Evolutionary conservation across 2,329 filamentous ascomycete species (phyloP).

Genomic region (Colletotrichum gigasporum): DNA sequence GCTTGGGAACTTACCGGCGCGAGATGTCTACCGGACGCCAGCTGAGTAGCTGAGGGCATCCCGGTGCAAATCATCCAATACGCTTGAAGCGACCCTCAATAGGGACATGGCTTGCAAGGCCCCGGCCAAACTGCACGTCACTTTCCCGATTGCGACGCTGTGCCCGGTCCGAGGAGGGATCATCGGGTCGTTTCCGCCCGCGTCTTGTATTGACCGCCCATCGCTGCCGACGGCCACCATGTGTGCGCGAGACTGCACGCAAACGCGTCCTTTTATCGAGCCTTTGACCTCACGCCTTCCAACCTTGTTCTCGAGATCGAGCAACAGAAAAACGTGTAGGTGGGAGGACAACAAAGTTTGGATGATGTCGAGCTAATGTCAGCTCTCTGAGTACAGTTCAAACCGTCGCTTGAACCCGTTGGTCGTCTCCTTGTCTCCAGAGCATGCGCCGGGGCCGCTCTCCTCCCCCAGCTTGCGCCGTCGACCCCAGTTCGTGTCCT

Average conservation of each 20-base stretch:
- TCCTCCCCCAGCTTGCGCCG: neutral
- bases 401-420: neutral
- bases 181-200: neutral
- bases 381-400: neutral
- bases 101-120: neutral
- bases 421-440: neutral
- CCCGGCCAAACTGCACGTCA: neutral
- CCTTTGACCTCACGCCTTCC: neutral
- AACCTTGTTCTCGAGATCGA: neutral
- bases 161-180: neutral
- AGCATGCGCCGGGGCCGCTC: neutral
- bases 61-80: conserved; percentile 14
- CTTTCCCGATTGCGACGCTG: neutral
- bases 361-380: neutral
- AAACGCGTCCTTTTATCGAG: neutral
- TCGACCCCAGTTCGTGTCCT: neutral
- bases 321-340: neutral
- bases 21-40: neutral
- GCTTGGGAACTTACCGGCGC: no score
- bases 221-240: neutral
- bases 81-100: conserved; percentile 1
- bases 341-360: neutral
- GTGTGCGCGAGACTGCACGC: neutral
- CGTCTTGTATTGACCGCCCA: conserved; percentile 3
- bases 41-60: neutral